Conservation (phyloP, 169 alveolate species). For the Plasmodium knowlesi region DNA sequence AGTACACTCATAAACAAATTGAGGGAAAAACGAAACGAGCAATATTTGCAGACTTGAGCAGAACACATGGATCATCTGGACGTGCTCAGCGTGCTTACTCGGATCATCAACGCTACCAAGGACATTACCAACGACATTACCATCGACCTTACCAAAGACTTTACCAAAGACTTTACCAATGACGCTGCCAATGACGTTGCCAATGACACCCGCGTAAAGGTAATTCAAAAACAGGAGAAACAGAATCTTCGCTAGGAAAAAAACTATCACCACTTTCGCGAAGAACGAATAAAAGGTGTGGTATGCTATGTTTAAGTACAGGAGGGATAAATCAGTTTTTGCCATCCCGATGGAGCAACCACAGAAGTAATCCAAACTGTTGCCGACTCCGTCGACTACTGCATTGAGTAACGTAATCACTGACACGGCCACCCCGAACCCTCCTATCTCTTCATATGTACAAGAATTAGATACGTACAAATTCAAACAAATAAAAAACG, state of each 20-base stretch:
- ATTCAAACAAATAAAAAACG: constrained; percentile 36
- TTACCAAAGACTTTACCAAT: no score
- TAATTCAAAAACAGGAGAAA: background rate
- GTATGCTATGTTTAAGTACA: constrained; percentile 25
- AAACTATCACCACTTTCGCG: background rate
- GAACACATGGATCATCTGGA: background rate
- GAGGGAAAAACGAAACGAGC: constrained; percentile 19
- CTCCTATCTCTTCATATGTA: constrained; percentile 42
- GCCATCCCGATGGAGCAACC: constrained; percentile 15
- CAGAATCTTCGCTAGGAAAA: background rate
- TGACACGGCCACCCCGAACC: constrained; percentile 26
- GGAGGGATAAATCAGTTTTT: background rate
- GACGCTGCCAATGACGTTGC: no score
- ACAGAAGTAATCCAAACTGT: constrained; percentile 42
- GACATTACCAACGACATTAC: no score
- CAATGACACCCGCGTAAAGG: background rate
- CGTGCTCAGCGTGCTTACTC: background rate
- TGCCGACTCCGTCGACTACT: constrained; percentile 18
- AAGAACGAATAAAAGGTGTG: constrained; percentile 12
- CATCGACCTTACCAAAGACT: no score
- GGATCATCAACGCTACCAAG: background rate
- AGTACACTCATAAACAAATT: constrained; percentile 20
- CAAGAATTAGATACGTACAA: constrained; percentile 12
- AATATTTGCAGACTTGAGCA: constrained; percentile 21
- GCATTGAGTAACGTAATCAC: constrained; percentile 1